Conservation (phyloP, 306 rosid genomes). For the Gastrolobium villosum region DNA sequence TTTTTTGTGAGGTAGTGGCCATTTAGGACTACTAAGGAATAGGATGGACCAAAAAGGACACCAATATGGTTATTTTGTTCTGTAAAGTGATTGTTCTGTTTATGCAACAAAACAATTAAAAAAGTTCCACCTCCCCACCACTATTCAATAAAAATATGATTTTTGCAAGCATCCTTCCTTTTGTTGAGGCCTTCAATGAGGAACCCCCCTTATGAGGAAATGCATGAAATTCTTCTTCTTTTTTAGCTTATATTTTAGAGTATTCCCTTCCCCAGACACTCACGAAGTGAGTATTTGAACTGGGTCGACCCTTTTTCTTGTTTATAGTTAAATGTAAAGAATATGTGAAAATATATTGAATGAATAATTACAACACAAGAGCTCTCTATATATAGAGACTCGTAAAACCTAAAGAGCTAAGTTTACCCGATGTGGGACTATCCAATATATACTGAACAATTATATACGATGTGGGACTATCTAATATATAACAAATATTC, state of each 20-base stretch:
- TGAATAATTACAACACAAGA: too few species aligned
- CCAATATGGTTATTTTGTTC: background rate
- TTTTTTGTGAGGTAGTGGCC: slow-evolving; percentile 15
- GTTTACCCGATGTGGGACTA: too few species aligned
- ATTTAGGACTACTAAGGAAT: background rate
- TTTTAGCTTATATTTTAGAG: background rate
- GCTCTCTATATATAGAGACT: too few species aligned
- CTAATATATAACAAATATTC: too few species aligned
- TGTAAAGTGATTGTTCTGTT: slow-evolving; percentile 17
- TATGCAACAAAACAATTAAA: background rate
- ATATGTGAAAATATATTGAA: too few species aligned
- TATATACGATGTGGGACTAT: too few species aligned
- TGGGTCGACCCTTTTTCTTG: too few species aligned
- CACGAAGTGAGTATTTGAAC: too few species aligned
- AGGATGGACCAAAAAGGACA: background rate
- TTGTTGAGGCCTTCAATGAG: background rate
- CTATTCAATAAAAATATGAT: slow-evolving; percentile 15
- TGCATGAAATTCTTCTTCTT: background rate
- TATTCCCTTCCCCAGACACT: too few species aligned
- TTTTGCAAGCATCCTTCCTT: background rate
- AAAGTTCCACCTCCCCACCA: background rate
- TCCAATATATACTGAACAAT: too few species aligned
- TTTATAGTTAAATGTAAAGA: too few species aligned
- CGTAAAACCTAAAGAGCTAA: too few species aligned
- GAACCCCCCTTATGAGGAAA: slow-evolving; percentile 10